phyloP scores from a whole-genome alignment of 2,329 filamentous ascomycete species.

The Cylindrodendrum hubeiense region DNA sequence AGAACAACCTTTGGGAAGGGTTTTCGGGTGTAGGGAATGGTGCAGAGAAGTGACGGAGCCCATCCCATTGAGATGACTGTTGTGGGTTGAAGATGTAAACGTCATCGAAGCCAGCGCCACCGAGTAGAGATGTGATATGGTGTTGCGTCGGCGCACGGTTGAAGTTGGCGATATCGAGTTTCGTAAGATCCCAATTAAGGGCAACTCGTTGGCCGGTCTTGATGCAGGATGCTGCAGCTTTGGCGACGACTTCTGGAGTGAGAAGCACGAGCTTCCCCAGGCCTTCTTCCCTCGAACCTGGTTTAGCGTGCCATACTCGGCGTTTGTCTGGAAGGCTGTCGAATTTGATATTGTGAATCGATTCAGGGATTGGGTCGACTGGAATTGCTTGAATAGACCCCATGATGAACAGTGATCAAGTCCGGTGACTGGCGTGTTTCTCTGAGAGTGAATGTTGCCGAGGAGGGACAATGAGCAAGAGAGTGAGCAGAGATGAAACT shows the following conservation, averaged over 20 bases:
- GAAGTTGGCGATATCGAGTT: conserved; percentile 67
- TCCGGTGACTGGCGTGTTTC: background rate
- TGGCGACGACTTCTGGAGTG: conserved; percentile 63
- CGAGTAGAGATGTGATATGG: conserved; percentile 61
- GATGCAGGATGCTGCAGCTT: conserved; percentile 62
- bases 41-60: conserved; percentile 61
- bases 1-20: conserved; percentile 56
- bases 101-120: conserved; percentile 62
- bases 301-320: conserved; percentile 60
- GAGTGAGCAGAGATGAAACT: background rate
- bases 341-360: conserved; percentile 9
- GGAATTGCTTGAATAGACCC: conserved; percentile 8
- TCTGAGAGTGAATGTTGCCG: background rate
- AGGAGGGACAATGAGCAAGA: background rate
- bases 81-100: conserved; percentile 64
- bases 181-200: conserved; percentile 67
- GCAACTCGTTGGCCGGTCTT: conserved; percentile 63
- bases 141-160: conserved; percentile 63
- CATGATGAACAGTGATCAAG: conserved; percentile 1
- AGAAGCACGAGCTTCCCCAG: conserved; percentile 63
- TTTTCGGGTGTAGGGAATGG: conserved; percentile 50
- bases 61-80: conserved; percentile 65
- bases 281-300: conserved; percentile 63
- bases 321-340: conserved; percentile 59
- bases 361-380: background rate